Evolutionary conservation across 331 rosid species (phyloP).

Genomic region (Malus hybrid): DNA sequence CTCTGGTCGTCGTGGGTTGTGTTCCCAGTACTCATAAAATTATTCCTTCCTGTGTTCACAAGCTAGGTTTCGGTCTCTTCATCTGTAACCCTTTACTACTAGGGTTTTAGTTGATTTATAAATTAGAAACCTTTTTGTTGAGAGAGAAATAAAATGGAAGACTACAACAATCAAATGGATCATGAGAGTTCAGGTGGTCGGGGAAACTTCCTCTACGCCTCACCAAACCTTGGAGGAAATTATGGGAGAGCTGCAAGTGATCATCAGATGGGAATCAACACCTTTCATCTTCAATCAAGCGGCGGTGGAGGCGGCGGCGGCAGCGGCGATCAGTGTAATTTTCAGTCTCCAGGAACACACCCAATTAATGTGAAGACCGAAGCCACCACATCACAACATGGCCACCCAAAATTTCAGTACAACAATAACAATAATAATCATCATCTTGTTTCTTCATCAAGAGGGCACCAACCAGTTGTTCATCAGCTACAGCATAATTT

Average conservation of each 20-base stretch:
- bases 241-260: conserved; percentile 35
- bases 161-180: conserved; percentile 47
- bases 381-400: conserved; percentile 48
- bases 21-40: not conserved
- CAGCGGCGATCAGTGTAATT: conserved; percentile 13
- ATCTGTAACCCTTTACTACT: not conserved
- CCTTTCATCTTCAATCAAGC: conserved; percentile 59
- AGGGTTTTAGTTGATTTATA: conserved; percentile 34
- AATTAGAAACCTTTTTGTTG: not conserved
- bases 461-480: conserved; percentile 24
- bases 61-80: conserved; percentile 9
- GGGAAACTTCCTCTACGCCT: conserved; percentile 70
- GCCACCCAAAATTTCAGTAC: conserved; percentile 56
- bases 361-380: conserved; percentile 56
- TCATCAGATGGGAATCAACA: conserved; percentile 33
- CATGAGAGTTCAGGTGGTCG: conserved; percentile 40
- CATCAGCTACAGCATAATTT: conserved; percentile 20
- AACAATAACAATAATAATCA: not conserved
- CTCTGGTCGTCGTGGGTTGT: not conserved
- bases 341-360: conserved; percentile 37
- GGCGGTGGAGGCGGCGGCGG: conserved; percentile 19
- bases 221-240: conserved; percentile 27
- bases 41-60: no score
- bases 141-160: conserved; percentile 44
- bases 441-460: conserved; percentile 24